Conservation (phyloP, 78 protist genomes). For the Dictyostelium intermedium region DNA sequence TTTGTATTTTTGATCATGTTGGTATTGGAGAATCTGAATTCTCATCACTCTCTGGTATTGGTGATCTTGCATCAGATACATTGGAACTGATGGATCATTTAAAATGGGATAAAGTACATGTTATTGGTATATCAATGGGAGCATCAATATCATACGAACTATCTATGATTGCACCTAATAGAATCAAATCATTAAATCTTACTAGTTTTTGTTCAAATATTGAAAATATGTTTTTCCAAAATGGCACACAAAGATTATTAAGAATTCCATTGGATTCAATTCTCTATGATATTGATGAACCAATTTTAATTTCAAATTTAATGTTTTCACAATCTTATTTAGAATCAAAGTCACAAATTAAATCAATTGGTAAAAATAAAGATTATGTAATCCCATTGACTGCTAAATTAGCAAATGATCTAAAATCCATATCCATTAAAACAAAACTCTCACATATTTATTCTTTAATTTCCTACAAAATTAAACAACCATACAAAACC, state of each 20-base stretch:
- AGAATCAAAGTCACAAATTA: neutral
- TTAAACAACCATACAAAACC: neutral
- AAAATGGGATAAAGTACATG: constrained; percentile 26
- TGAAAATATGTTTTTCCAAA: neutral
- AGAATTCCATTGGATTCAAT: neutral
- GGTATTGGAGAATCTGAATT: constrained; percentile 42
- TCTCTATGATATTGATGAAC: neutral
- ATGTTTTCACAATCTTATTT: neutral
- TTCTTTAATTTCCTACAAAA: neutral
- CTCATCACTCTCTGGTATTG: neutral
- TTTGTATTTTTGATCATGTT: constrained; percentile 43
- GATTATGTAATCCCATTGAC: neutral
- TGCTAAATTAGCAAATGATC: neutral
- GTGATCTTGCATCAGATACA: constrained; percentile 50
- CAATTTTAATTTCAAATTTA: neutral
- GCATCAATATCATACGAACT: constrained; percentile 43
- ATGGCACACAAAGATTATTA: neutral
- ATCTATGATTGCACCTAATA: neutral
- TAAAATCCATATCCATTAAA: neutral
- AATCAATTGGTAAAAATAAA: neutral
- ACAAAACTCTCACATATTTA: neutral
- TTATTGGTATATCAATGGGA: constrained; percentile 68
- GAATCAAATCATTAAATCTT: neutral
- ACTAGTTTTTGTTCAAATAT: neutral
- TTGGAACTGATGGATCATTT: constrained; percentile 57